Evolutionary conservation across 1,284 basidiomycete species (phyloP), one percentile per base, ranked within the genome.

Genomic region (Microbotryum saponariae): DNA sequence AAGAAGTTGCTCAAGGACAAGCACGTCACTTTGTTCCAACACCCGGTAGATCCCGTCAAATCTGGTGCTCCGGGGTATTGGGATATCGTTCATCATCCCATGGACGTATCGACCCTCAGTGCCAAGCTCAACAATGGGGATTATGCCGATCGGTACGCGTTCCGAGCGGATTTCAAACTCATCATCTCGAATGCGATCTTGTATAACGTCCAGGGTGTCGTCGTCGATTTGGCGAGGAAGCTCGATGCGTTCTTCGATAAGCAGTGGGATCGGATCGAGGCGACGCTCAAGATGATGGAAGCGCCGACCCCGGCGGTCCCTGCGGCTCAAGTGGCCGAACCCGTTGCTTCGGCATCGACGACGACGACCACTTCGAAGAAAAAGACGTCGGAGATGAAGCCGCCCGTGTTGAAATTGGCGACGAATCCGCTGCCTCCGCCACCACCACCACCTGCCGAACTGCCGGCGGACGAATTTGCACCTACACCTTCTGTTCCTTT

Each of bases 31-130:
- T 74, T 88, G 61, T 97, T 97, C 77, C 78, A 86, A 55, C 84
- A 88, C 62, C 91, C 94, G 33, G 93, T 97, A 27, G 94, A 77
- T 60, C 76, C 76, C 1, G 73, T 77, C 56, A 74, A 75, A 33
- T 74, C 67, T 14, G 67, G 67, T 20, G 67, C 67, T 27, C 62
- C 61, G 51, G 61, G 66, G 56, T 97, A 97, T 76, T 91, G 91
- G 71, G 84, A 88, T 57, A 78, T 94, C 61, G 88, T 99, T 76
- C 88, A 89, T 74, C 80, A 87, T 18, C 94, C 96, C 0, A 97
- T 99, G 90, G 94, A 99, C 74, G 79, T 98, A 16, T 85, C 85
- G 54, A 93, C 91, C 0, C 89, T 96, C 78, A 80, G 81, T 23
- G 88, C 88, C 58, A 97, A 96, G 76, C 78, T 98, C 27, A 86